phyloP scores from a whole-genome alignment of 2,329 filamentous ascomycete species.

The Fusarium camptoceras region DNA sequence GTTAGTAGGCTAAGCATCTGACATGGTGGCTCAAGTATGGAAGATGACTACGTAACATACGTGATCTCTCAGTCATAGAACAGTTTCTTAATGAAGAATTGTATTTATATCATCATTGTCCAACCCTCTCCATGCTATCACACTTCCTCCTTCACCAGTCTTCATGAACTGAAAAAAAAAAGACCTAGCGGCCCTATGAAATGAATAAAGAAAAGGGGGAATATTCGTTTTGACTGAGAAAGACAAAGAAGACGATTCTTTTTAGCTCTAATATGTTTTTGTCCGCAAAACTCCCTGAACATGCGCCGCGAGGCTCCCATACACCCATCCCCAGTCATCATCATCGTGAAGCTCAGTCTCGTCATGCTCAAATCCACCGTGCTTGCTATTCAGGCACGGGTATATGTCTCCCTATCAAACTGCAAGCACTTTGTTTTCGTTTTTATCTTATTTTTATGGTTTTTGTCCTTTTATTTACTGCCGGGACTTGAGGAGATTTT shows the following conservation, averaged over 20 bases:
- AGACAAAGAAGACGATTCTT: slow-evolving; percentile 46
- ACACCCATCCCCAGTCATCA: slow-evolving; percentile 20
- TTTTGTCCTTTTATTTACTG: slow-evolving; percentile 38
- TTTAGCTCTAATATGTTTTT: slow-evolving; percentile 48
- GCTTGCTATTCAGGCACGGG: slow-evolving; percentile 10
- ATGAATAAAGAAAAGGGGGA: slow-evolving; percentile 37
- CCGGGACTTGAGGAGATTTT: slow-evolving; percentile 64
- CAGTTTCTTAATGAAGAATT: slow-evolving; percentile 9
- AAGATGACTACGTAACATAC: background rate
- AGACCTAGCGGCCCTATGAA: slow-evolving; percentile 32
- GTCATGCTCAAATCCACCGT: slow-evolving; percentile 10
- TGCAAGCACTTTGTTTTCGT: background rate
- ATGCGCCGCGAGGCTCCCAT: slow-evolving; percentile 47
- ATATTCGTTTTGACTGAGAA: slow-evolving; percentile 44
- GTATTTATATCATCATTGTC: slow-evolving; percentile 27
- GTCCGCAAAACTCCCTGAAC: slow-evolving; percentile 47
- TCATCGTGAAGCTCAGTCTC: slow-evolving; percentile 27
- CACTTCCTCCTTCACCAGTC: slow-evolving; percentile 4
- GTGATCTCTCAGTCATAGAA: background rate
- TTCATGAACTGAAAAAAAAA: slow-evolving; percentile 1
- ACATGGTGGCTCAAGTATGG: background rate
- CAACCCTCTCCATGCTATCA: slow-evolving; percentile 13
- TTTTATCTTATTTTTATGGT: slow-evolving; percentile 3
- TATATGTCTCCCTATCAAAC: slow-evolving; percentile 2
- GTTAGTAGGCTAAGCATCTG: background rate